Percentiles rank a stretch among this genome's conserved stretches.
phyloP scores from a whole-genome alignment of 305 asterid species.

The Lippia alba region DNA sequence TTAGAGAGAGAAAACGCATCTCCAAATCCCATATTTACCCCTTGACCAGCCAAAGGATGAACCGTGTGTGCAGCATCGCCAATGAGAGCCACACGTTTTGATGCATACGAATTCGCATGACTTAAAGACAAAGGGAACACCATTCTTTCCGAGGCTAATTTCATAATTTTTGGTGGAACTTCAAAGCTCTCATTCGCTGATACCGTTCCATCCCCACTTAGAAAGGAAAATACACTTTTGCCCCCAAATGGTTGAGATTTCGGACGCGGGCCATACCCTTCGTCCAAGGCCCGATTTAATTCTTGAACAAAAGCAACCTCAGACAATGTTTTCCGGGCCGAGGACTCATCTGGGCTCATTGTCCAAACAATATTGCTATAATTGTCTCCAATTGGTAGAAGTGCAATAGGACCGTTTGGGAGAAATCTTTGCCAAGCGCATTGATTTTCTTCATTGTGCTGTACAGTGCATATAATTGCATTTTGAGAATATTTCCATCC shows the following conservation, averaged over 20 bases:
- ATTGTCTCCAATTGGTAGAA: slow-evolving; percentile 80
- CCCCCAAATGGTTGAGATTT: slow-evolving; percentile 50
- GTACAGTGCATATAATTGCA: slow-evolving; percentile 89
- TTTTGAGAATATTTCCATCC: slow-evolving; percentile 95
- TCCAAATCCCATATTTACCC: slow-evolving; percentile 96
- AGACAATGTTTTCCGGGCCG: slow-evolving; percentile 57
- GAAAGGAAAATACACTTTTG: slow-evolving; percentile 61
- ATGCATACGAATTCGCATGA: slow-evolving; percentile 75
- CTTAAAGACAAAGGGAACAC: slow-evolving; percentile 90
- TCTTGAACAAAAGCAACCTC: slow-evolving; percentile 71
- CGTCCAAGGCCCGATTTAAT: slow-evolving; percentile 69
- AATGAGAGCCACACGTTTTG: slow-evolving; percentile 66
- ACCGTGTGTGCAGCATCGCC: slow-evolving; percentile 99
- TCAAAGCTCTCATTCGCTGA: slow-evolving; percentile 70
- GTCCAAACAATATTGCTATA: slow-evolving; percentile 98
- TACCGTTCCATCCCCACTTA: slow-evolving; percentile 44
- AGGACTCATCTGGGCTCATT: slow-evolving; percentile 81
- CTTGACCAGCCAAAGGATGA: slow-evolving; percentile 99
- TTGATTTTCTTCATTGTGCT: slow-evolving; percentile 60
- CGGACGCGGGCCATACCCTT: slow-evolving; percentile 85
- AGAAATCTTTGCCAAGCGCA: slow-evolving; percentile 98
- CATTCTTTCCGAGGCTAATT: slow-evolving; percentile 79
- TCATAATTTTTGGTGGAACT: slow-evolving; percentile 70
- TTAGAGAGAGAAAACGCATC: slow-evolving; percentile 77
- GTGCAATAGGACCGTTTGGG: slow-evolving; percentile 92